These are phyloP conservation scores for Colletotrichum euphorbiae DNA, from an alignment of 2,329 filamentous ascomycete genomes.

Conservation along the genomic window DNA sequence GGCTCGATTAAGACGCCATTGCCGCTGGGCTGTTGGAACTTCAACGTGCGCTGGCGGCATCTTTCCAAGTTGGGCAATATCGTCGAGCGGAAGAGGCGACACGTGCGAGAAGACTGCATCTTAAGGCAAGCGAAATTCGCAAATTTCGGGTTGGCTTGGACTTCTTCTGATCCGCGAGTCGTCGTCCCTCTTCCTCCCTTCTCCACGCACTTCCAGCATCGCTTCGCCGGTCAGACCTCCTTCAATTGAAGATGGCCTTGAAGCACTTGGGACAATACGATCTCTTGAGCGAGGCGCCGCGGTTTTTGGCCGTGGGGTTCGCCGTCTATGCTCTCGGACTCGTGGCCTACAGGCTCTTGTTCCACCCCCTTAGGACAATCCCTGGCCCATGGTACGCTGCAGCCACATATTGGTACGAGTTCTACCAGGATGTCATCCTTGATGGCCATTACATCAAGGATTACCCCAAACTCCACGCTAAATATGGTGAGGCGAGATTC, in stretches of 20 bases:
- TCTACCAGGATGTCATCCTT: slow-evolving; percentile 39
- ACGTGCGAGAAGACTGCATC: not conserved
- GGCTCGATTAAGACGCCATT: not conserved
- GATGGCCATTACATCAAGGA: slow-evolving; percentile 23
- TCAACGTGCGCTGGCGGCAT: not conserved
- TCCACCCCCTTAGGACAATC: slow-evolving; percentile 47
- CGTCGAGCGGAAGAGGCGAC: not conserved
- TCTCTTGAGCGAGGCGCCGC: slow-evolving; percentile 2
- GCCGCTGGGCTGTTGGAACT: slow-evolving; percentile 5
- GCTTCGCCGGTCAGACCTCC: not conserved
- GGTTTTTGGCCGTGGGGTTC: not conserved
- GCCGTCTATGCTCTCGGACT: not conserved
- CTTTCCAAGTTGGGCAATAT: slow-evolving; percentile 4
- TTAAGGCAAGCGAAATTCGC: slow-evolving; percentile 10
- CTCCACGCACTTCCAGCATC: not conserved
- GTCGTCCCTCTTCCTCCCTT: not conserved
- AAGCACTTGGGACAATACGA: not conserved
- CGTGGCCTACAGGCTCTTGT: slow-evolving; percentile 44
- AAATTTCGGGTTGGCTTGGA: not conserved
- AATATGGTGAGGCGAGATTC: slow-evolving; percentile 14
- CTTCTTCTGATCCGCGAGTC: slow-evolving; percentile 6
- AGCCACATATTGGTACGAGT: slow-evolving; percentile 45
- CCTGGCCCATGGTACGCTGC: slow-evolving; percentile 47
- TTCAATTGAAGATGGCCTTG: slow-evolving; percentile 7
- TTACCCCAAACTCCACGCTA: slow-evolving; percentile 23